Evolutionary conservation across 148 eudicot species (phyloP).

Genomic region (Camellia japonica): DNA sequence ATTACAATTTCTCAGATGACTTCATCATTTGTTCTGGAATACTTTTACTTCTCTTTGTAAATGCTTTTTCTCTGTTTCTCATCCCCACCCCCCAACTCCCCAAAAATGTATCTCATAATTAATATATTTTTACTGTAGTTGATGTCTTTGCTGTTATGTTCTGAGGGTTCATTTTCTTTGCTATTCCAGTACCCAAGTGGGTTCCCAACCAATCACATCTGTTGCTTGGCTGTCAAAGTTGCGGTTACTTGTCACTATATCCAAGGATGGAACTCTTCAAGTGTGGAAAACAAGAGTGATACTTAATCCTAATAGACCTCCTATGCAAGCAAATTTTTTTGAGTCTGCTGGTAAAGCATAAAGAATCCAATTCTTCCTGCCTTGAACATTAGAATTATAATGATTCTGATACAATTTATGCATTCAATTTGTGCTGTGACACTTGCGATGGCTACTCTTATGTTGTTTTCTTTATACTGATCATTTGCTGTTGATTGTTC

Average conservation of each 20-base stretch:
- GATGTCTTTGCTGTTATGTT: conserved; percentile 10
- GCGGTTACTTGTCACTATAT: conserved; percentile 72
- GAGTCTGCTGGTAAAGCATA: conserved; percentile 87
- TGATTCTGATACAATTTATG: not conserved
- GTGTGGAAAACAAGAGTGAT: conserved; percentile 88
- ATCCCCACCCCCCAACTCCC: not conserved
- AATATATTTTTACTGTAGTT: not conserved
- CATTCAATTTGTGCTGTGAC: not conserved
- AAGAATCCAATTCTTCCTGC: conserved; percentile 11
- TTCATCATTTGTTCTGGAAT: not conserved
- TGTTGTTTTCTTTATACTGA: not conserved
- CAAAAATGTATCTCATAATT: not conserved
- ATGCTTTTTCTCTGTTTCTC: not conserved
- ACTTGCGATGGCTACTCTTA: not conserved
- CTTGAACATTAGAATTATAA: not conserved
- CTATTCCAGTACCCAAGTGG: conserved; percentile 81
- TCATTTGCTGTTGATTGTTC: conserved; percentile 9
- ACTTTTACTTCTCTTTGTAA: not conserved
- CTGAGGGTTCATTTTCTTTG: conserved; percentile 15
- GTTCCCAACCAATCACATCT: conserved; percentile 92
- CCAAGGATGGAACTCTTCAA: conserved; percentile 89
- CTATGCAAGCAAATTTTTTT: conserved; percentile 84
- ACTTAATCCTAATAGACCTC: conserved; percentile 77
- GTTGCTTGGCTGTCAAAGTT: conserved; percentile 83
- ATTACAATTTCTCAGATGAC: not conserved